phyloP scores from a whole-genome alignment of 345 rosid species.

The Trapa bicornis region DNA sequence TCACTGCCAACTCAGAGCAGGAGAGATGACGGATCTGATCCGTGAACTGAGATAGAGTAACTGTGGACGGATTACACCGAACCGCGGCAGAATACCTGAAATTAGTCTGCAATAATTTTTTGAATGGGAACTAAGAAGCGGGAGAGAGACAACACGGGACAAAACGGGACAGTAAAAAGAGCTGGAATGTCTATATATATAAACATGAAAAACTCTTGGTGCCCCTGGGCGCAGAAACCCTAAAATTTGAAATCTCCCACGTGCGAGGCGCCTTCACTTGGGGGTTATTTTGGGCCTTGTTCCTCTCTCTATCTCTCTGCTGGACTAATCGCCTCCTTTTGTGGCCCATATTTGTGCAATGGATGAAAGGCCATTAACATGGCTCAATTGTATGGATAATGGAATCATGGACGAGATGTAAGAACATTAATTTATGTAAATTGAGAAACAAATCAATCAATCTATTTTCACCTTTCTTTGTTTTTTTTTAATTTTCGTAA shows the following conservation, averaged over 20 bases:
- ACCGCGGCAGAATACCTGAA: neutral
- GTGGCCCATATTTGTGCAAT: too few species aligned
- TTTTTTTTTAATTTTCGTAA: too few species aligned
- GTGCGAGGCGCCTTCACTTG: neutral
- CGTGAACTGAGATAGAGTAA: neutral
- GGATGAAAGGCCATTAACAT: too few species aligned
- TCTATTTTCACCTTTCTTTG: too few species aligned
- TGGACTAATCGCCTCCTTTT: neutral
- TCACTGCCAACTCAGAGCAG: neutral
- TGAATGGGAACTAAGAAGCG: conserved; percentile 60
- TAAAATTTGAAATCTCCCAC: conserved; percentile 26
- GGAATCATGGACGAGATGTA: too few species aligned
- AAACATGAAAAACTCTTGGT: too few species aligned
- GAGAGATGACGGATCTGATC: neutral
- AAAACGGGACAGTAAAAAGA: neutral
- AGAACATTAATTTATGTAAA: too few species aligned
- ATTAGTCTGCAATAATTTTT: conserved; percentile 14
- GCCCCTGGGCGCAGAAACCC: conserved; percentile 20
- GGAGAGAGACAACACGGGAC: conserved; percentile 18
- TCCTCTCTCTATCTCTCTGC: neutral
- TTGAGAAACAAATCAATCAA: too few species aligned
- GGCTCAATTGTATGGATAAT: too few species aligned
- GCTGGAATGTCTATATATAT: too few species aligned
- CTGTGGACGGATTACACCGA: neutral
- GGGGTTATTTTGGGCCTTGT: neutral